phyloP scores from a whole-genome alignment of 345 rosid species.

The Linum trigynum region DNA sequence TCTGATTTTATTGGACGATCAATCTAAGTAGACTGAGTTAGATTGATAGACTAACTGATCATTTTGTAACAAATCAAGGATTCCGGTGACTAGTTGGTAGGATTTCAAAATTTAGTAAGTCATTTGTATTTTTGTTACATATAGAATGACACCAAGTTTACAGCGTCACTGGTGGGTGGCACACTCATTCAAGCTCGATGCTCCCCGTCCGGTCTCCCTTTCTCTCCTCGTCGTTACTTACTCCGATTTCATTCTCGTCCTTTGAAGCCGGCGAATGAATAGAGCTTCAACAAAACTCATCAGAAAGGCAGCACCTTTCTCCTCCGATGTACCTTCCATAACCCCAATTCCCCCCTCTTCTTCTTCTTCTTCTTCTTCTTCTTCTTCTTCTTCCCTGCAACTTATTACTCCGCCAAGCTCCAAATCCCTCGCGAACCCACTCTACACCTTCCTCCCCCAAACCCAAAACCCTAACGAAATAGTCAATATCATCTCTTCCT shows the following conservation, averaged over 20 bases:
- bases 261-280: slow-evolving; percentile 1
- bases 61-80: too few species aligned
- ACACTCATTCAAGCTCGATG: not conserved
- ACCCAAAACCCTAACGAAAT: slow-evolving; percentile 54
- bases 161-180: too few species aligned
- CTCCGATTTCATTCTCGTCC: not conserved
- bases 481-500: slow-evolving; percentile 43
- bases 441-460: slow-evolving; percentile 45
- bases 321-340: slow-evolving; percentile 17
- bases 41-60: too few species aligned
- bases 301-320: not conserved
- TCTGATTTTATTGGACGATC: too few species aligned
- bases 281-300: slow-evolving; percentile 1
- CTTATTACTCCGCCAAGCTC: slow-evolving; percentile 10
- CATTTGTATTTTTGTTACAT: too few species aligned
- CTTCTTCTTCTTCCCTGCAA: slow-evolving; percentile 21
- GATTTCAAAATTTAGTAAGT: too few species aligned
- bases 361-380: slow-evolving; percentile 29
- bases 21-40: too few species aligned
- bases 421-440: slow-evolving; percentile 34
- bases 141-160: too few species aligned
- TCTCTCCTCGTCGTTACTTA: not conserved
- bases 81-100: too few species aligned
- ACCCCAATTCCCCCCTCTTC: not conserved
- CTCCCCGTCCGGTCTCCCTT: not conserved